Conservation (phyloP, 2,329 filamentous ascomycete species). For the Ophiosphaerella korrae region DNA sequence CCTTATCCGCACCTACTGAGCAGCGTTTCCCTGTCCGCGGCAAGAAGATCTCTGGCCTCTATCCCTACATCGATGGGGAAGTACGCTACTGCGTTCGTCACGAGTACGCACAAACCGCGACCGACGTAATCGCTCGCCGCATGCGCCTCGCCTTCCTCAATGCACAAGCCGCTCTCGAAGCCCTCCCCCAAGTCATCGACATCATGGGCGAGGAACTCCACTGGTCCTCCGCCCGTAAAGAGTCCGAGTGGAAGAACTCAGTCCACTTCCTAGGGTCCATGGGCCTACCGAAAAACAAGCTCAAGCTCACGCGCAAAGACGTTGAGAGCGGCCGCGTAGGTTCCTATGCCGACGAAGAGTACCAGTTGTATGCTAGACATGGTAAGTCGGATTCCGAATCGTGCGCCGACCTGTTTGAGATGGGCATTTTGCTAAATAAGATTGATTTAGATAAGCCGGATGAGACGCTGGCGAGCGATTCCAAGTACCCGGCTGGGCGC, state of each 20-base stretch:
- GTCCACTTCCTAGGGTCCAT: conserved; percentile 64
- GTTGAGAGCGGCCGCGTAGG: conserved; percentile 59
- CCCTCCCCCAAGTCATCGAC: conserved; percentile 83
- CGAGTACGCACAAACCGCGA: conserved; percentile 89
- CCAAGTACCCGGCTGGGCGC: conserved; percentile 49
- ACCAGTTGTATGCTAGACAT: conserved; percentile 55
- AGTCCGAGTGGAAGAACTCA: conserved; percentile 78
- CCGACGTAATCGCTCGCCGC: conserved; percentile 83
- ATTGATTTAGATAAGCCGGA: conserved; percentile 56
- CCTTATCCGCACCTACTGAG: conserved; percentile 76
- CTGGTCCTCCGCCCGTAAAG: conserved; percentile 75
- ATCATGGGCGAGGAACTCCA: conserved; percentile 84
- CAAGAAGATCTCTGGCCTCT: conserved; percentile 76
- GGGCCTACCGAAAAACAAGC: conserved; percentile 64
- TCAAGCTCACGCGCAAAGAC: conserved; percentile 60
- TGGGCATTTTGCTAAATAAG: conserved; percentile 30
- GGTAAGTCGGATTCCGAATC: conserved; percentile 44
- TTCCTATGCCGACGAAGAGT: conserved; percentile 55
- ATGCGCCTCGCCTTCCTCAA: conserved; percentile 89
- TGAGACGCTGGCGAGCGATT: conserved; percentile 58
- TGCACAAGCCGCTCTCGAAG: conserved; percentile 86
- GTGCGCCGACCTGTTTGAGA: conserved; percentile 27
- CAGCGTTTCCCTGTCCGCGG: conserved; percentile 82
- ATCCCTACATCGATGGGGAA: conserved; percentile 92
- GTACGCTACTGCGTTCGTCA: conserved; percentile 84